Evolutionary conservation across 2,329 filamentous ascomycete species (phyloP).

Genomic region (Hypoxylon sp.): DNA sequence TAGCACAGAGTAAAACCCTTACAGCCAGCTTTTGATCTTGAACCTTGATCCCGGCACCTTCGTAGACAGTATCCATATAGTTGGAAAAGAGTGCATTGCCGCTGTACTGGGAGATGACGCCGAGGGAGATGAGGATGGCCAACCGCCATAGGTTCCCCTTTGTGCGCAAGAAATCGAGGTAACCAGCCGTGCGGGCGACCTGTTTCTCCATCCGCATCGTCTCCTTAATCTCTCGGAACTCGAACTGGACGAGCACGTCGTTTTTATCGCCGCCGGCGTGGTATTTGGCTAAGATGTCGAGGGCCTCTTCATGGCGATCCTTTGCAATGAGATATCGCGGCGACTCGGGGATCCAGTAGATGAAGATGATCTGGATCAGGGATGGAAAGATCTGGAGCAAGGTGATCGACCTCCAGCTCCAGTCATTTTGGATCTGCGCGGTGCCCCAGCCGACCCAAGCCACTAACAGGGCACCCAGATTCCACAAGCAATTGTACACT

Average conservation of each 20-base stretch:
- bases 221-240: slow-evolving; percentile 76
- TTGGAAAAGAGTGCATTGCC: slow-evolving; percentile 78
- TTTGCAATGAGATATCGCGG: slow-evolving; percentile 76
- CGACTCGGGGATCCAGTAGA: slow-evolving; percentile 78
- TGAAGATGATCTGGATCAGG: slow-evolving; percentile 73
- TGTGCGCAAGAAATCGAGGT: slow-evolving; percentile 73
- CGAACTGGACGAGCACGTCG: slow-evolving; percentile 75
- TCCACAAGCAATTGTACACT: slow-evolving; percentile 79
- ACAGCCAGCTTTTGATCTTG: slow-evolving; percentile 70
- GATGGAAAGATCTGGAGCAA: slow-evolving; percentile 75
- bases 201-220: slow-evolving; percentile 72
- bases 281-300: slow-evolving; percentile 72
- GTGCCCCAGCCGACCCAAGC: slow-evolving; percentile 77
- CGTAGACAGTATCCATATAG: slow-evolving; percentile 75
- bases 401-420: slow-evolving; percentile 78
- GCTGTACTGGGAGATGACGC: slow-evolving; percentile 77
- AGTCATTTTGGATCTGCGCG: slow-evolving; percentile 69
- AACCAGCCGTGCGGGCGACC: slow-evolving; percentile 65
- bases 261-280: slow-evolving; percentile 73
- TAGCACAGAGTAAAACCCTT: slow-evolving; percentile 42
- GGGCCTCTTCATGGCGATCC: slow-evolving; percentile 74
- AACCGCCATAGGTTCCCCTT: slow-evolving; percentile 76
- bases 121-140: slow-evolving; percentile 73
- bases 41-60: slow-evolving; percentile 71
- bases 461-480: slow-evolving; percentile 68